Evolutionary conservation across 495 filamentous ascomycete species (phyloP), one percentile per base, ranked within the genome.

Genomic region (Penicillium daleae): DNA sequence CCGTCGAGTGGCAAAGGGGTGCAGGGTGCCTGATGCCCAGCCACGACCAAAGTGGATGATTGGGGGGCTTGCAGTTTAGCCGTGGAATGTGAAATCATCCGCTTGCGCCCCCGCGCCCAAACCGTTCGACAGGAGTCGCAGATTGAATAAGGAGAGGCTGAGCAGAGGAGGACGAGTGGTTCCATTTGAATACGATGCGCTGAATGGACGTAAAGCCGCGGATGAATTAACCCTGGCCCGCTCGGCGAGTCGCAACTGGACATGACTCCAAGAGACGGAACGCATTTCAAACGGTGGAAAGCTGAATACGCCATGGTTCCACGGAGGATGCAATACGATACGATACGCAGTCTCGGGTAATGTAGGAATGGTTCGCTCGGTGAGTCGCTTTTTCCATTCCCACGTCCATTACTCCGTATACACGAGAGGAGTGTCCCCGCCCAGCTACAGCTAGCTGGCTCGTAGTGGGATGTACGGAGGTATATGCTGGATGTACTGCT

Each of bases 301-400:
- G 29, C 17, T 54, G 31, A 54, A 33, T 54, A 54, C 51, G 19
- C 21, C 26, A 33, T 22, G 32, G 53, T 59, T 60, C 56, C 31
- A 31, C 29, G 3, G n/a, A 0, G 59, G 59, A 50, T 62, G 17
- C 31, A 13, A 32, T 26, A 53, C 35, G 51, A 13, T 26, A 8
- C 13, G 46, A 54, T 65, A 68, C 62, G 6, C 6, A 12, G 8
- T 10, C 7, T 62, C 66, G 66, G 66, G 66, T 68, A 68, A 68
- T 56, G 19, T 65, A 65, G 66, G 66, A 39, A 62, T 39, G 33
- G 22, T 44, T 39, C 46, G 58, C 56, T 63, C 65, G 65, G 65
- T 67, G 65, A 67, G 57, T 60, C 57, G 56, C 22, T 40, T n/a
- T n/a, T n/a, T 37, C 32, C 51, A 15, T 35, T n/a, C 31, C n/a